Percentiles rank a stretch among this genome's conserved stretches.
These are phyloP conservation scores for Ophiostoma perfectum DNA, from an alignment of 2,329 filamentous ascomycete genomes.

Conservation along the genomic window DNA sequence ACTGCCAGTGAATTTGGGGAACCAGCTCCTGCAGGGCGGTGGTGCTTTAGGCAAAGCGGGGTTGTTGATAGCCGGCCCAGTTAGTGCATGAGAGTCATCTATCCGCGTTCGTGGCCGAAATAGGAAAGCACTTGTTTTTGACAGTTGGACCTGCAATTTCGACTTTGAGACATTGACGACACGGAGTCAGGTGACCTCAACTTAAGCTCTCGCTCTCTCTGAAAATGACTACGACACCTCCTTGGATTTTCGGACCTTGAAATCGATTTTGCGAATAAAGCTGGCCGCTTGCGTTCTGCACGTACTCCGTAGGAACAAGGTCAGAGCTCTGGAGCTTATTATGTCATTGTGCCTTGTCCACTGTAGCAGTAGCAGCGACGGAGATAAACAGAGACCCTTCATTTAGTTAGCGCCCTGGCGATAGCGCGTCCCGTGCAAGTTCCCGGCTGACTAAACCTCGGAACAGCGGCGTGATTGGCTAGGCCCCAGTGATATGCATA, in stretches of 20 bases:
- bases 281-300: background rate
- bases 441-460: background rate
- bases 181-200: background rate
- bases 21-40: background rate
- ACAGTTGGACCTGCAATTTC: slow-evolving; percentile 2
- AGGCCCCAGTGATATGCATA: background rate
- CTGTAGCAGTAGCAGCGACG: slow-evolving; percentile 1
- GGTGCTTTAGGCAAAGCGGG: slow-evolving; percentile 1
- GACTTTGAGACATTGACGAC: background rate
- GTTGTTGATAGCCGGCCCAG: background rate
- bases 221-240: too few species aligned
- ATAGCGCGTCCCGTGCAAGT: background rate
- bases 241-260: too few species aligned
- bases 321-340: too few species aligned
- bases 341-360: background rate
- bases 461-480: background rate
- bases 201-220: too few species aligned
- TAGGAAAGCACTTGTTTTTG: background rate
- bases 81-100: background rate
- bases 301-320: background rate
- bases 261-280: too few species aligned
- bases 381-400: slow-evolving; percentile 4
- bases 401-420: slow-evolving; percentile 4
- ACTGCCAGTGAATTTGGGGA: background rate
- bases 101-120: background rate